Percentiles rank a stretch among this genome's conserved stretches.
These are phyloP conservation scores for Pyropia haitanensis DNA, from an alignment of 23 red algal species.

Conservation along the genomic window DNA sequence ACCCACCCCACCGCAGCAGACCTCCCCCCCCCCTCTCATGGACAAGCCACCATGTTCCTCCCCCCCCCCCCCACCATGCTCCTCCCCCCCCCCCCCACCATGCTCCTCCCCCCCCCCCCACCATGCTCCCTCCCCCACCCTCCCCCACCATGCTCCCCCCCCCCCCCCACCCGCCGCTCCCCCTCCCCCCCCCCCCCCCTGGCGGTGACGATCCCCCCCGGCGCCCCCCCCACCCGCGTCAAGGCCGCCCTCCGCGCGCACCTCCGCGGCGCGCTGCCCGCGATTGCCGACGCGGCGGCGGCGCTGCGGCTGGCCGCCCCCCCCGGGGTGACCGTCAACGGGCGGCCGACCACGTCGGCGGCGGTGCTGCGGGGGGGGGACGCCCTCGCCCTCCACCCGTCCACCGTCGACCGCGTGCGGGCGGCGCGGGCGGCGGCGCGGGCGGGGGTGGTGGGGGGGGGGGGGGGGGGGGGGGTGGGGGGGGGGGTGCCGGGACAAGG, in stretches of 20 bases:
- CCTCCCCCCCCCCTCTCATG: no score
- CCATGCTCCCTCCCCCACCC: no score
- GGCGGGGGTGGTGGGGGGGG: not conserved
- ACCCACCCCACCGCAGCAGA: no score
- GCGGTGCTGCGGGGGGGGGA: constrained; percentile 19
- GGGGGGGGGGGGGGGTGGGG: not conserved
- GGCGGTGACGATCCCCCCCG: not conserved
- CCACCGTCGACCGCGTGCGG: not conserved
- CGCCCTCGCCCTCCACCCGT: not conserved
- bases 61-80: no score
- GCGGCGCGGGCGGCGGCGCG: constrained; percentile 3
- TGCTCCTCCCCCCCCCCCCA: no score
- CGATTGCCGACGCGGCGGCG: constrained; percentile 9
- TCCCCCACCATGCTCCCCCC: no score
- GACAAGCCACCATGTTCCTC: no score
- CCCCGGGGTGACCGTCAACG: constrained; percentile 39
- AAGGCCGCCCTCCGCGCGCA: constrained; percentile 48
- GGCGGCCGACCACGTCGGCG: constrained; percentile 23
- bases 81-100: no score
- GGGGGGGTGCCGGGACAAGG: not conserved
- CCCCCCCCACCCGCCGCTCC: no score
- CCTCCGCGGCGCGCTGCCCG: constrained; percentile 13
- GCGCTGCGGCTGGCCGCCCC: constrained; percentile 37
- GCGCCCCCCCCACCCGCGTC: constrained; percentile 1
- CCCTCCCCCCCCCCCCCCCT: no score